Evolutionary conservation across 192 early-diverging fungal species (phyloP), one percentile per base, ranked within the genome.

Genomic region (Rhizophlyctis rosea): DNA sequence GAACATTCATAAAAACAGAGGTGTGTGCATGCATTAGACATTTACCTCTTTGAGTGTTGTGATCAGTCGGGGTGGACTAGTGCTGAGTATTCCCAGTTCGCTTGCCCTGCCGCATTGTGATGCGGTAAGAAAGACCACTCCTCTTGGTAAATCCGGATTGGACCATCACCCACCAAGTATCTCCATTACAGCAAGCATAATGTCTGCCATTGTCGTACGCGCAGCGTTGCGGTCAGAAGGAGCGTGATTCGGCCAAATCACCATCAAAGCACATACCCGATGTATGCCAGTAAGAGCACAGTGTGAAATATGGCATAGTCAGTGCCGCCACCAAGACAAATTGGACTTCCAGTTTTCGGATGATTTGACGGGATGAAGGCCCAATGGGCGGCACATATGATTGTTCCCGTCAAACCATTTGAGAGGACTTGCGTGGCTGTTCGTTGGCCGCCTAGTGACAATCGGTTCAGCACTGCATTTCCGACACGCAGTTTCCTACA

Each of bases 71-170:
- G 95, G 95, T 79, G 80, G 85, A 29, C 70, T 63, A 28, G 78
- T 78, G 67, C 82, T 88, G 23, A 98, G 72, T 14, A 92, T 81
- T 1, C 95, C 95, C 25, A 98, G 74, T 68, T 98, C 95, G 71
- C 86, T 89, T 31, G 93, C 89, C 90, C n/a, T n/a, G n/a, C n/a
- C n/a, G n/a, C n/a, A n/a, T n/a, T n/a, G n/a, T n/a, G n/a, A n/a
- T n/a, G n/a, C n/a, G n/a, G n/a, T n/a, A n/a, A n/a, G n/a, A n/a
- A n/a, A n/a, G n/a, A n/a, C n/a, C n/a, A n/a, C n/a, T n/a, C n/a
- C n/a, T n/a, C n/a, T n/a, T n/a, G n/a, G n/a, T n/a, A n/a, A n/a
- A n/a, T n/a, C n/a, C n/a, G n/a, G n/a, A n/a, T n/a, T n/a, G n/a
- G n/a, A n/a, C n/a, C n/a, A n/a, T n/a, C n/a, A n/a, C n/a, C n/a